phyloP scores from a whole-genome alignment of 257 asterid species.

The Solanum medicagineum region DNA sequence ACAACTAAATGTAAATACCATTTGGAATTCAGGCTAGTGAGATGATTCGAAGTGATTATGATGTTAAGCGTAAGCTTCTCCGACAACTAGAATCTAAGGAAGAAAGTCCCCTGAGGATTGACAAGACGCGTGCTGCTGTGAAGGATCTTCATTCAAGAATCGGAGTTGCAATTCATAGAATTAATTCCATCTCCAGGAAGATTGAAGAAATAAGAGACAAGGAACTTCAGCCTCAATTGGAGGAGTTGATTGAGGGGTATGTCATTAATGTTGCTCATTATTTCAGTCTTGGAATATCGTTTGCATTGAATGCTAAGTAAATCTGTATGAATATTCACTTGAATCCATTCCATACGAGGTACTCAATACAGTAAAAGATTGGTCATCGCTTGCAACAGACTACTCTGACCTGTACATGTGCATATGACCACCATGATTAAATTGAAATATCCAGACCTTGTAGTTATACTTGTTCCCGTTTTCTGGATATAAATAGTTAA shows the following conservation, averaged over 20 bases:
- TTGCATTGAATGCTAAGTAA: neutral
- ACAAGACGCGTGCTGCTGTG: conserved; percentile 80
- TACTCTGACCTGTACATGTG: neutral
- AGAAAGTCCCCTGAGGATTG: conserved; percentile 26
- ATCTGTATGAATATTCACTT: neutral
- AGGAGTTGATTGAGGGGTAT: conserved; percentile 93
- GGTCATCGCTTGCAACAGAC: neutral
- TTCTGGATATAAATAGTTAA: neutral
- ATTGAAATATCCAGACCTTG: neutral
- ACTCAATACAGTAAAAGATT: neutral
- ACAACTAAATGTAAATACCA: neutral
- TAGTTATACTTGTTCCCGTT: neutral
- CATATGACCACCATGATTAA: neutral
- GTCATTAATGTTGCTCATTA: conserved; percentile 3
- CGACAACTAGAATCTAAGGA: conserved; percentile 76
- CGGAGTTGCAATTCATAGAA: conserved; percentile 80
- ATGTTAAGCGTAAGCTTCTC: conserved; percentile 64
- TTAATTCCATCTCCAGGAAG: conserved; percentile 66
- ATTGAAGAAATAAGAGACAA: conserved; percentile 82
- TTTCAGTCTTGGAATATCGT: neutral
- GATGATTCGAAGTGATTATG: conserved; percentile 52
- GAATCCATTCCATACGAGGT: neutral
- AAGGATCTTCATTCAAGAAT: conserved; percentile 90
- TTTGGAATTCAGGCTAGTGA: conserved; percentile 57
- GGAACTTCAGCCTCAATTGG: conserved; percentile 94